Evolutionary conservation across 2,329 filamentous ascomycete species (phyloP).

Genomic region (Colletotrichum liaoningense): DNA sequence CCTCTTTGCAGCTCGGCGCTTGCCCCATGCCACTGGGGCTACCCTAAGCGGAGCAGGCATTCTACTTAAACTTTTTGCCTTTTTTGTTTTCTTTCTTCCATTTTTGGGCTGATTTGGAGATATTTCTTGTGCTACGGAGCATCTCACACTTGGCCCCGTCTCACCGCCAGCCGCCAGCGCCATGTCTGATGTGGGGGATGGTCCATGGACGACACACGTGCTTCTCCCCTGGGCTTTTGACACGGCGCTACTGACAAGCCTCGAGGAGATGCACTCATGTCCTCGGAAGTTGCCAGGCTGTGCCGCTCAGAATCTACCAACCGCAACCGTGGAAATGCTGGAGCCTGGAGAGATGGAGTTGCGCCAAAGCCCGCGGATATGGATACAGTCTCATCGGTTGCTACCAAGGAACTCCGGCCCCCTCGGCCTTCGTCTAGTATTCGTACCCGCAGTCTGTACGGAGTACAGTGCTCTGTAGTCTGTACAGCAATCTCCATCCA

Average conservation of each 20-base stretch:
- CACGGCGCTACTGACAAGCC: not conserved
- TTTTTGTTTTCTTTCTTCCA: not conserved
- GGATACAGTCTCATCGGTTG: not conserved
- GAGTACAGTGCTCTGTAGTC: not conserved
- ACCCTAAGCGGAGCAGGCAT: not conserved
- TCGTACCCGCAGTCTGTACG: not conserved
- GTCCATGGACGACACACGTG: conserved; percentile 7
- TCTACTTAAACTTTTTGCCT: not conserved
- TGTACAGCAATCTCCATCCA: not conserved
- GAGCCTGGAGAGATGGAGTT: conserved; percentile 33
- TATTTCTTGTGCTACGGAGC: not conserved
- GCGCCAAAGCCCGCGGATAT: conserved; percentile 23
- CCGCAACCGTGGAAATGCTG: conserved; percentile 26
- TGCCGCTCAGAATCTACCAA: conserved; percentile 14
- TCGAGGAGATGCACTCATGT: conserved; percentile 1
- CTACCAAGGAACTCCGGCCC: conserved; percentile 2
- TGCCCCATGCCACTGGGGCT: not conserved
- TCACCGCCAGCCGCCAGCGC: not conserved
- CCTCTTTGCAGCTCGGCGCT: conserved; percentile 20
- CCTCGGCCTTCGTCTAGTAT: not conserved
- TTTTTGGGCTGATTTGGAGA: not conserved
- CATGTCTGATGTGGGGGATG: conserved; percentile 10
- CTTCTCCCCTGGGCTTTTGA: conserved; percentile 6
- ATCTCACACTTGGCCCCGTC: not conserved
- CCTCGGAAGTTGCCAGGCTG: conserved; percentile 19